A percentile compares a stretch with the other conserved stretches of the same genome.
phyloP scores from a whole-genome alignment of 1,284 basidiomycete genomes.

The Neotropicomus parvogracilis region DNA sequence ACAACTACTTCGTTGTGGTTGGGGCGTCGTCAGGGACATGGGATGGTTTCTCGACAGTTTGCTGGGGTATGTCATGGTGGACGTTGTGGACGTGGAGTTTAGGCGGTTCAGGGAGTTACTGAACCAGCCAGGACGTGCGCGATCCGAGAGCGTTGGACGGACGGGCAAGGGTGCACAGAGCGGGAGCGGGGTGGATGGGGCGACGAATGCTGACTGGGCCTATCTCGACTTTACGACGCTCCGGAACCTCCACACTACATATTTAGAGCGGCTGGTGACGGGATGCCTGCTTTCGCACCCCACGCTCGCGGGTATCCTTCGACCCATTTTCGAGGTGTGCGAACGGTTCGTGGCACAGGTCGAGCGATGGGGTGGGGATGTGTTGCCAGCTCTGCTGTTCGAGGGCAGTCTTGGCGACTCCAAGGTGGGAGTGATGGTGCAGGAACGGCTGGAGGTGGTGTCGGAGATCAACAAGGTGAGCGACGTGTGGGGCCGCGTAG shows the following conservation, averaged over 20 bases:
- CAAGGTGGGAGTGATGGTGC: conserved; percentile 64
- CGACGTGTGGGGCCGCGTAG: too few relatives aligned
- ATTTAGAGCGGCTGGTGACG: conserved; percentile 75
- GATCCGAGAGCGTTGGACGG: conserved; percentile 22
- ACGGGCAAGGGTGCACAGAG: conserved; percentile 10
- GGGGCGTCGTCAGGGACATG: conserved; percentile 85
- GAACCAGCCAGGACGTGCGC: conserved; percentile 31
- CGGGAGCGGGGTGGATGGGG: conserved; percentile 12
- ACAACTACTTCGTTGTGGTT: conserved; percentile 69
- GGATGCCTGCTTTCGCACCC: conserved; percentile 76
- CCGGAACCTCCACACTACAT: conserved; percentile 74
- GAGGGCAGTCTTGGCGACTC: conserved; percentile 68
- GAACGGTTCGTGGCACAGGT: conserved; percentile 80
- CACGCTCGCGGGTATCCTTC: conserved; percentile 58
- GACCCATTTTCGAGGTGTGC: conserved; percentile 75
- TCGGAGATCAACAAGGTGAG: conserved; percentile 71
- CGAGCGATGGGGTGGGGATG: conserved; percentile 90
- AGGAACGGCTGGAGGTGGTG: conserved; percentile 63
- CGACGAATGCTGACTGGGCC: conserved; percentile 18
- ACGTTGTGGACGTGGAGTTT: conserved; percentile 86
- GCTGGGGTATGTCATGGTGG: conserved; percentile 81
- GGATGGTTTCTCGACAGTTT: conserved; percentile 87
- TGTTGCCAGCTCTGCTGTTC: conserved; percentile 77
- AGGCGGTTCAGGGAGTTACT: conserved; percentile 61
- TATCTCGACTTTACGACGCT: conserved; percentile 82